Evolutionary conservation across 2,329 filamentous ascomycete genomes (phyloP), one percentile per base, ranked within the genome.

Genomic region (Sporothrix brasiliensis): DNA sequence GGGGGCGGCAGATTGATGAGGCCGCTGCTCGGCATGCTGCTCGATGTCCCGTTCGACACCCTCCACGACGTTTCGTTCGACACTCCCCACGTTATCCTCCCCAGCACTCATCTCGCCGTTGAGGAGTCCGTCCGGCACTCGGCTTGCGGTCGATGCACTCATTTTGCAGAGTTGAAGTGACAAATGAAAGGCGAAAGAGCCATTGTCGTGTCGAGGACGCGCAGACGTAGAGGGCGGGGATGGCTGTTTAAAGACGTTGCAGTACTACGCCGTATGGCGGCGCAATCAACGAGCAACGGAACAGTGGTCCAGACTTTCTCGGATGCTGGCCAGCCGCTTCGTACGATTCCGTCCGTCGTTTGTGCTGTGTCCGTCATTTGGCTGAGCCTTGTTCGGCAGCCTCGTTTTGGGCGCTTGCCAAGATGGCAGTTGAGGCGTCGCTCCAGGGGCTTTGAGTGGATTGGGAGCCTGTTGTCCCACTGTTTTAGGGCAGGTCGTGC

Each of bases 311-410:
- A n/a, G 58, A 16, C 3, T 39, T 11, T 19, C n/a, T 61, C 58
- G 39, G 39, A 63, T 63, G 34, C 56, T 44, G n/a, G 39, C 3
- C n/a, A 19, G 16, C 58, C 58, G 58, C 44, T 39, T 63, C 58
- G 39, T 63, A 44, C 39, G 58, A 44, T 44, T 13, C 14, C 10
- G 41, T 16, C 14, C 41, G 2, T 44, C 41, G 41, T 44, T 44
- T 11, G 3, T 16, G 14, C 14, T 16, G 11, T 10, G 27, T 63
- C 47, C 11, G n/a, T 24, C 11, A 3, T 27, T 27, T 44, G 54
- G 24, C n/a, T n/a, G 54, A n/a, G 13, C 27, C 39, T 39, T 41
- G 39, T 56, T n/a, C n/a, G n/a, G n/a, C 34, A 10, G 27, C 27
- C 27, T 39, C 6, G 34, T 9, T 21, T 39, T 16, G 24, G 10